These are phyloP conservation scores for Thoreauomyces humboldtii DNA, from an alignment of 192 early-diverging fungal genomes.

Conservation along the genomic window DNA sequence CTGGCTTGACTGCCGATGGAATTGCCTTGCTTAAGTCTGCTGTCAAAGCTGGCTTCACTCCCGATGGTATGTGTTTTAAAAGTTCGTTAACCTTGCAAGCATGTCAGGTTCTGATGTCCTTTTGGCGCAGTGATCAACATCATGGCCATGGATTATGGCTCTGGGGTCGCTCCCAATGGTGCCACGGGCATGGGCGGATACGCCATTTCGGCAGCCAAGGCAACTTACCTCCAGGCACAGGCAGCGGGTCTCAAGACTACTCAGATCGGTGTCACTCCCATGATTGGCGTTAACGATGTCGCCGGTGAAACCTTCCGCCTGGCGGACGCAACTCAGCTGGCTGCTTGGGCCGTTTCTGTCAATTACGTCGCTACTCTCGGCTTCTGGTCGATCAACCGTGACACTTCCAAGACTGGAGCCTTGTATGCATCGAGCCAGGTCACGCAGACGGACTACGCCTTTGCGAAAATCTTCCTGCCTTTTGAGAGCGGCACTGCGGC, in stretches of 20 bases:
- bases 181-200: slow-evolving; percentile 39
- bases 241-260: slow-evolving; percentile 18
- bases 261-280: slow-evolving; percentile 41
- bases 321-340: slow-evolving; percentile 33
- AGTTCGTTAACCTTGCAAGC: neutral
- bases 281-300: slow-evolving; percentile 52
- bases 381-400: slow-evolving; percentile 33
- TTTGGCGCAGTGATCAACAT: slow-evolving; percentile 40
- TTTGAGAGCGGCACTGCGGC: slow-evolving; percentile 12
- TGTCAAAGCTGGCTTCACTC: slow-evolving; percentile 14
- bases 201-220: slow-evolving; percentile 30
- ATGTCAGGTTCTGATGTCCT: neutral
- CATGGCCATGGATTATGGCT: slow-evolving; percentile 44
- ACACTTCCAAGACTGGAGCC: slow-evolving; percentile 20
- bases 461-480: slow-evolving; percentile 14
- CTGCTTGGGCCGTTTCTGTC: slow-evolving; percentile 16
- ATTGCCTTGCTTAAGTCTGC: slow-evolving; percentile 35
- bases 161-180: slow-evolving; percentile 40
- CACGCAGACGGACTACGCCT: slow-evolving; percentile 30
- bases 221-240: slow-evolving; percentile 26
- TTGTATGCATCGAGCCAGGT: slow-evolving; percentile 28
- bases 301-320: slow-evolving; percentile 38
- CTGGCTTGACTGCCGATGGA: slow-evolving; percentile 30
- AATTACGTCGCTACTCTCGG: slow-evolving; percentile 1
- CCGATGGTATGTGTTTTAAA: slow-evolving; percentile 29